Percentiles rank a stretch among this genome's conserved stretches.
Evolutionary conservation across 2,329 filamentous ascomycete genomes (phyloP).

Genomic region (Cladophialophora bantiana): DNA sequence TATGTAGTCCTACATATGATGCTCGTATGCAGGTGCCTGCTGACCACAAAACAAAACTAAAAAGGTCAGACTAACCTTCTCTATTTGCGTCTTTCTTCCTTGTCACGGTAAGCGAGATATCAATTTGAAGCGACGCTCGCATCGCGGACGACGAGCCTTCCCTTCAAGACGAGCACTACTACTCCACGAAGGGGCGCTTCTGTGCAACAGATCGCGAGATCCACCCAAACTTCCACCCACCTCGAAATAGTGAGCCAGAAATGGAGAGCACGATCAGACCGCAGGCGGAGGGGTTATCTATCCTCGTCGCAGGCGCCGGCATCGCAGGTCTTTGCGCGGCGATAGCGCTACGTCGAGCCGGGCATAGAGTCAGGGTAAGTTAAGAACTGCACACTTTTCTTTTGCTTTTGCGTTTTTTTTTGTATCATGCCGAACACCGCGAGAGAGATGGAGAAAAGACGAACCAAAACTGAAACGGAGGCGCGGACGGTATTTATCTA

Average conservation of each 20-base stretch:
- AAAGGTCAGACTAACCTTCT: no score
- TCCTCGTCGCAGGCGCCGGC: conserved; percentile 1
- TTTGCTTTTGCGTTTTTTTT: not conserved
- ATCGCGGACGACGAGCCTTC: no score
- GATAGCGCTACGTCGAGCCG: conserved; percentile 10
- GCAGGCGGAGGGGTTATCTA: not conserved
- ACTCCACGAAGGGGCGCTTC: no score
- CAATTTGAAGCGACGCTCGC: no score
- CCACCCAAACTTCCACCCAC: not conserved
- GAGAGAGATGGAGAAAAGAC: not conserved
- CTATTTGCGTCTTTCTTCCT: no score
- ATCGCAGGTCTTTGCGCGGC: conserved; percentile 14
- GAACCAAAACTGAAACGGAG: not conserved
- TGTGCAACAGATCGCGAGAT: not conserved
- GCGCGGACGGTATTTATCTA: not conserved
- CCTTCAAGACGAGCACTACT: no score
- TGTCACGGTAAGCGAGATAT: no score
- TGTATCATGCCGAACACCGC: no score
- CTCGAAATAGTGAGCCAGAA: not conserved
- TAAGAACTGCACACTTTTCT: not conserved
- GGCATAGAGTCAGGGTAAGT: conserved; percentile 12
- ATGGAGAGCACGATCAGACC: not conserved
- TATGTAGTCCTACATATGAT: no score
- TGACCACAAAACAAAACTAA: no score
- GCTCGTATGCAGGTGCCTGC: no score